phyloP scores from a whole-genome alignment of 345 rosid genomes.

The Eucalyptus cloeziana region DNA sequence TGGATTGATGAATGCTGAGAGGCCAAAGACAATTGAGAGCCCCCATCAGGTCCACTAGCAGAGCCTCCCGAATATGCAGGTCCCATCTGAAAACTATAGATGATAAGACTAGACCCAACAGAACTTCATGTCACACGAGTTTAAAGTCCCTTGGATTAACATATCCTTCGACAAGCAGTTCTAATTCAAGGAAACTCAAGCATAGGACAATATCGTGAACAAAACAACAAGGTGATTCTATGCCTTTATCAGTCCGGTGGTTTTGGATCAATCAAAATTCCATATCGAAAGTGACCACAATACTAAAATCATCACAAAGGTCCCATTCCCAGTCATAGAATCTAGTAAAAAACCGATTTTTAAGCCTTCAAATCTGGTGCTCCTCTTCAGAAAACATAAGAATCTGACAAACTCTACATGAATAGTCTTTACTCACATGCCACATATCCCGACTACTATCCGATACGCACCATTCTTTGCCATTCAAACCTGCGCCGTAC shows the following conservation, averaged over 20 bases:
- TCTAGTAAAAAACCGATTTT: not conserved
- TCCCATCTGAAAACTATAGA: slow-evolving; percentile 31
- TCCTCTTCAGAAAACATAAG: not conserved
- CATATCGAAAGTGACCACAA: not conserved
- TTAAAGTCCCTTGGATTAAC: not conserved
- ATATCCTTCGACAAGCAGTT: not conserved
- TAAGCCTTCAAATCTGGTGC: not conserved
- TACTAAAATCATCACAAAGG: not conserved
- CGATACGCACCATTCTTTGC: not conserved
- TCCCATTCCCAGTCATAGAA: not conserved
- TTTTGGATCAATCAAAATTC: not conserved
- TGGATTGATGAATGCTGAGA: slow-evolving; percentile 50
- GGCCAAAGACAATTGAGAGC: slow-evolving; percentile 49
- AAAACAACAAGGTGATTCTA: not conserved
- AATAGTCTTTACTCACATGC: not conserved
- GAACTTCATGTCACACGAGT: not conserved
- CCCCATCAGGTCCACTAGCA: slow-evolving; percentile 50
- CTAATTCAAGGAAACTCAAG: not conserved
- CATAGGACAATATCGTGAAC: not conserved
- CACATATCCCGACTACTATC: not conserved
- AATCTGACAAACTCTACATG: not conserved
- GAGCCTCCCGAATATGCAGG: slow-evolving; percentile 52
- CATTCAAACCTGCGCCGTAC: not conserved
- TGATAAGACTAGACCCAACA: not conserved
- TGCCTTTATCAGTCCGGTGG: not conserved